Percentiles rank a stretch among this genome's conserved stretches.
These are phyloP conservation scores for Talaromyces sp. DNA, from an alignment of 2,329 filamentous ascomycete genomes.

Conservation along the genomic window DNA sequence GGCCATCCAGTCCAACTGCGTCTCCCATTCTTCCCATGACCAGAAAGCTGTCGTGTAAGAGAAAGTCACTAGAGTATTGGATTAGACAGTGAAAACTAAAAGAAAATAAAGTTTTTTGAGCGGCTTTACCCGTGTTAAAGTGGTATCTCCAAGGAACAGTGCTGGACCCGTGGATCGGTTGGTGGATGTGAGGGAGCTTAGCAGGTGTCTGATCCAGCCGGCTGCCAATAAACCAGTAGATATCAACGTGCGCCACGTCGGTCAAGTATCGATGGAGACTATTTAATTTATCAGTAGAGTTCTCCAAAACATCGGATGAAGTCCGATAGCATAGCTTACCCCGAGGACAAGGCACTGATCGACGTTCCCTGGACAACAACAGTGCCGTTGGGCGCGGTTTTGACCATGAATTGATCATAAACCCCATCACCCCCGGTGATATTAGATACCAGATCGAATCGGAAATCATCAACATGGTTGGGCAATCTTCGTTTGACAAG, in stretches of 20 bases:
- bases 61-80: slow-evolving; percentile 48
- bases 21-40: slow-evolving; percentile 58
- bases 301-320: not conserved
- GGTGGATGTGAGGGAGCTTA: slow-evolving; percentile 32
- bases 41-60: slow-evolving; percentile 57
- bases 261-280: slow-evolving; percentile 48
- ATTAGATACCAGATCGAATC: slow-evolving; percentile 20
- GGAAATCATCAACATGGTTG: slow-evolving; percentile 23
- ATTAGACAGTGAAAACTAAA: too few species aligned
- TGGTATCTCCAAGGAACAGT: slow-evolving; percentile 54
- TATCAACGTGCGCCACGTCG: slow-evolving; percentile 48
- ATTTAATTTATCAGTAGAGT: not conserved
- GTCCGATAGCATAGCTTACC: slow-evolving; percentile 25
- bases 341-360: slow-evolving; percentile 37
- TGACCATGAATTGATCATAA: slow-evolving; percentile 28
- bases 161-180: slow-evolving; percentile 44
- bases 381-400: slow-evolving; percentile 25
- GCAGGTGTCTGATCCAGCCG: slow-evolving; percentile 38
- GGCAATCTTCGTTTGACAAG: slow-evolving; percentile 30
- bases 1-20: slow-evolving; percentile 57
- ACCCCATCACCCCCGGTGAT: not conserved
- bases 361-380: slow-evolving; percentile 39
- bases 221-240: slow-evolving; percentile 53
- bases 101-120: not conserved
- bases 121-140: slow-evolving; percentile 51